These are phyloP conservation scores for Candida coleopterorum DNA, from an alignment of 805 yeast species.

Conservation along the genomic window DNA sequence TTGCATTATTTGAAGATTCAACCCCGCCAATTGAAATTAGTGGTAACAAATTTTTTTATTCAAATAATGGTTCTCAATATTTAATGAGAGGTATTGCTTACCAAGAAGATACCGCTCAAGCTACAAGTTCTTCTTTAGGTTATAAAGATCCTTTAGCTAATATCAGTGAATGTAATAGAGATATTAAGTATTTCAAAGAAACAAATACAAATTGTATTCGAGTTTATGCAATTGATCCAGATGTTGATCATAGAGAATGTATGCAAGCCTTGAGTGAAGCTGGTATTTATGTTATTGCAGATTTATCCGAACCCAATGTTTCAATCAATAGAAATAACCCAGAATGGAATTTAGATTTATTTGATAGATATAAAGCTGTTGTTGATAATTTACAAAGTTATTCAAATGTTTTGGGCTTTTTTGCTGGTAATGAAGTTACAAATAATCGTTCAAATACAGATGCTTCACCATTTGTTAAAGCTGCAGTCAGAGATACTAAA, in stretches of 20 bases:
- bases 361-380: constrained; percentile 73
- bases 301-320: constrained; percentile 60
- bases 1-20: constrained; percentile 8
- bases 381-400: constrained; percentile 76
- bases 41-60: constrained; percentile 39
- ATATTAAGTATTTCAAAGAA: constrained; percentile 32
- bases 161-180: constrained; percentile 38
- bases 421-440: constrained; percentile 97
- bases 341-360: constrained; percentile 67
- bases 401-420: constrained; percentile 83
- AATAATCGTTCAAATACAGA: constrained; percentile 78
- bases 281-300: constrained; percentile 42
- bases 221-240: constrained; percentile 39
- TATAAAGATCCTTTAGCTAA: constrained; percentile 41
- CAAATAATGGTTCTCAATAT: constrained; percentile 41
- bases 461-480: constrained; percentile 92
- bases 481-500: constrained; percentile 89
- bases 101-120: constrained; percentile 36
- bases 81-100: constrained; percentile 42
- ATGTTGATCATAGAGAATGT: constrained; percentile 35
- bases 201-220: constrained; percentile 40
- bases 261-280: constrained; percentile 42
- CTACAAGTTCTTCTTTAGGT: constrained; percentile 11
- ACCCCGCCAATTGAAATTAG: constrained; percentile 36
- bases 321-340: constrained; percentile 80